These are phyloP conservation scores for Catenaria anguillulae DNA, from an alignment of 371 early-diverging fungal genomes.

Conservation along the genomic window DNA sequence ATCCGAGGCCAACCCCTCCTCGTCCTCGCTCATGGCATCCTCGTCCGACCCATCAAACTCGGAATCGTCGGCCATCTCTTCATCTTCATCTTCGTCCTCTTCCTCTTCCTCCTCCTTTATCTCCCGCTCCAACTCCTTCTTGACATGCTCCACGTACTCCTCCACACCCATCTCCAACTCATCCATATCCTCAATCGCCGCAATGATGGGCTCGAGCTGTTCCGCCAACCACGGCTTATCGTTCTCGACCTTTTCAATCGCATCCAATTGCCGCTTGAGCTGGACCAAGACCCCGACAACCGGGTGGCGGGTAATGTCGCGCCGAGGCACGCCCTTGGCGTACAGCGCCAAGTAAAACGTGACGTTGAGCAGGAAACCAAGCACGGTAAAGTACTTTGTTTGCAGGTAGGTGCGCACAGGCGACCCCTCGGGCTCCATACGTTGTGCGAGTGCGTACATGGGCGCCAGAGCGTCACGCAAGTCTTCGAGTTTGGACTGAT, in stretches of 20 bases:
- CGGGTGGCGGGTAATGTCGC: slow-evolving; percentile 47
- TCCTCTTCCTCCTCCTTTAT: slow-evolving; percentile 66
- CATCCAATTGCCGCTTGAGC: slow-evolving; percentile 47
- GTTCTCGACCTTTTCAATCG: slow-evolving; percentile 48
- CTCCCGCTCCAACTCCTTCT: slow-evolving; percentile 29
- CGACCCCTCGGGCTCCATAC: slow-evolving; percentile 23
- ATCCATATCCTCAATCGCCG: slow-evolving; percentile 13
- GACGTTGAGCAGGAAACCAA: slow-evolving; percentile 73
- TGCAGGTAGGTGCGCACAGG: slow-evolving; percentile 22
- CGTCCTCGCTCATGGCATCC: slow-evolving; percentile 4
- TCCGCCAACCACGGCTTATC: slow-evolving; percentile 19
- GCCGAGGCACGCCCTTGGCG: slow-evolving; percentile 40
- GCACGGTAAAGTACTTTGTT: slow-evolving; percentile 35
- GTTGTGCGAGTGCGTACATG: slow-evolving; percentile 17
- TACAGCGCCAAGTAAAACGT: slow-evolving; percentile 72
- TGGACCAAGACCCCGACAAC: slow-evolving; percentile 63
- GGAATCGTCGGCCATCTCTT: slow-evolving; percentile 51
- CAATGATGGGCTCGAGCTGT: slow-evolving; percentile 19
- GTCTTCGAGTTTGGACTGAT: slow-evolving; percentile 40
- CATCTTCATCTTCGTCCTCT: slow-evolving; percentile 28
- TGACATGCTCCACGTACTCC: slow-evolving; percentile 13
- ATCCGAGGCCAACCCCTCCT: background rate
- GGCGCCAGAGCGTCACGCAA: slow-evolving; percentile 19
- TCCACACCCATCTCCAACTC: slow-evolving; percentile 10
- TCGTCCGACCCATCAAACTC: slow-evolving; percentile 50